Base-by-base conservation (phyloP, 2,329 filamentous ascomycete species). In the Cladosporium sp. region DNA sequence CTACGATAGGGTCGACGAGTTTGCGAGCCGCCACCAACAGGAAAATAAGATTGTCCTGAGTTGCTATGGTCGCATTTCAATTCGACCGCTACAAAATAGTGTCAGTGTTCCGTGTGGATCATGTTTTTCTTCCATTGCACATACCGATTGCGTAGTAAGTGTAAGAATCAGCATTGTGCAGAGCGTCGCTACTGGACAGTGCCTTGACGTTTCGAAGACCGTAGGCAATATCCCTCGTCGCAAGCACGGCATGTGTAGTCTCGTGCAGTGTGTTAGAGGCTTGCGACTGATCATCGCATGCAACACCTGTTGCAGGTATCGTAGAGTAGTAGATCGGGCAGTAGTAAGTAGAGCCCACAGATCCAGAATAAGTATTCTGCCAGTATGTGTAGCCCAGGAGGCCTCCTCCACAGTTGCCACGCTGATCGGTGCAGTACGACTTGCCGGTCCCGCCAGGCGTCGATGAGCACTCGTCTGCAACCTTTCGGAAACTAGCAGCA, bases 221-320 rank as follows among this genome's bases (percentile, higher is more conserved):
- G 68, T 86, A 86, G 34, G 79, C 83, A 59, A 83, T 77, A 72
- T 90, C 88, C 2, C 82, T 74, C 2, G 87, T 89, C 13, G n/a
- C 43, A 21, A 61, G 34, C 13, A 51, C 43, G n/a, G 83, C 80
- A 72, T 91, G 89, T 11, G 88, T 89, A 68, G 82, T 79, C 80
- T 91, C 88, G 71, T 91, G 88, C 18, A 91, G 75, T 46, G 82
- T 82, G 23, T 88, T 89, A 14, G 83, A 88, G 3, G 84, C 85
- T 58, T 88, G 85, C 72, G 89, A 88, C 77, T 90, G 88, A 2
- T 71, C 82, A 73, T 89, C 86, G 79, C 88, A 91, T 1, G 74
- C 76, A 7, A 69, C 70, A 11, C 82, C 77, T 34, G 85, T 66
- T 1, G 80, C 79, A 0, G 85, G 79, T 8, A 90, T 79, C 11